These are phyloP conservation scores for Nemania diffusa DNA, from an alignment of 2,329 filamentous ascomycete genomes.

Conservation along the genomic window DNA sequence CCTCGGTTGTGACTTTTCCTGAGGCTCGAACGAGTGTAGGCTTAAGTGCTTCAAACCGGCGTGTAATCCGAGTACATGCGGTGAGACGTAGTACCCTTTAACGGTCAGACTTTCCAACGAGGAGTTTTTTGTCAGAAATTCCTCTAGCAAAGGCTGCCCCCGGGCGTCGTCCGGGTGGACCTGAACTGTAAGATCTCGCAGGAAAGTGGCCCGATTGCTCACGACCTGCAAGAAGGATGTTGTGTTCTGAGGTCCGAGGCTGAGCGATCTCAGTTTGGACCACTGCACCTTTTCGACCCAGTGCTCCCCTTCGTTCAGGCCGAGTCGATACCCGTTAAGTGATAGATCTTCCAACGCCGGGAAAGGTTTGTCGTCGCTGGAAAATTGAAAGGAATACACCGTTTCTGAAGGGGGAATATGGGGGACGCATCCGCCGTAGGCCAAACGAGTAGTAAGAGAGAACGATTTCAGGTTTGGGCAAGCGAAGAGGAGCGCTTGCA, in stretches of 20 bases:
- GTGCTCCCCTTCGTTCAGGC: not conserved
- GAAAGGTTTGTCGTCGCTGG: conserved; percentile 16
- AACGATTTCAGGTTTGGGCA: conserved; percentile 28
- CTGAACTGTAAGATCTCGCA: conserved; percentile 8
- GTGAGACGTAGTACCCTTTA: conserved; percentile 15
- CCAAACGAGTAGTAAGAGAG: not conserved
- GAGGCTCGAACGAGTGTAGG: conserved; percentile 24
- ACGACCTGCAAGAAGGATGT: conserved; percentile 13
- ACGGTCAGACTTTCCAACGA: conserved; percentile 27
- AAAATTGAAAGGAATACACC: conserved; percentile 14
- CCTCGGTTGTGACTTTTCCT: not conserved
- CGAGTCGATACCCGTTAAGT: conserved; percentile 9
- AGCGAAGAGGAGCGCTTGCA: conserved; percentile 24
- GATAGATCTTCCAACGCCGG: conserved; percentile 24
- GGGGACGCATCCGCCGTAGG: conserved; percentile 24
- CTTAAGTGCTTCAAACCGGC: conserved; percentile 24
- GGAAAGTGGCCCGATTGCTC: not conserved
- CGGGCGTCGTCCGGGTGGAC: not conserved
- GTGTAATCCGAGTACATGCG: conserved; percentile 6
- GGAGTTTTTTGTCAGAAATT: conserved; percentile 13
- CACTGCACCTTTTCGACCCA: conserved; percentile 20
- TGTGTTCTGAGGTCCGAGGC: conserved; percentile 14
- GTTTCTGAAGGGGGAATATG: not conserved
- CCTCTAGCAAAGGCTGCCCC: not conserved
- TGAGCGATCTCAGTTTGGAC: conserved; percentile 26